Base-by-base conservation (phyloP, 768 basidiomycete species). In the Leccinum arenicola region DNA sequence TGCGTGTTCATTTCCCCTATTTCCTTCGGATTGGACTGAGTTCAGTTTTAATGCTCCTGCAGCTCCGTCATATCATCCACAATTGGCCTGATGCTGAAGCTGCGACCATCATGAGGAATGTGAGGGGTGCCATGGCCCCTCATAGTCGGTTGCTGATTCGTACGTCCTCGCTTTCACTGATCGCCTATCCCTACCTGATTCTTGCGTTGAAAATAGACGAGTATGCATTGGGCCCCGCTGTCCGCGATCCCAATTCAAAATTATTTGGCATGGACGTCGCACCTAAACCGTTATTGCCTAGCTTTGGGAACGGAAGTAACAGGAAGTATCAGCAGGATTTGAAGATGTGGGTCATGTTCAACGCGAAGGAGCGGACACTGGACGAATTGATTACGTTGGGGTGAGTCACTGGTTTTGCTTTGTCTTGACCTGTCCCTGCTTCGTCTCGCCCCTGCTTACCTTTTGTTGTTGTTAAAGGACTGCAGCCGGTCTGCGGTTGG, bases 251-350 rank as follows among this genome's bases (percentile, higher is more conserved):
- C 14, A 54, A 33, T 29, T 29, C 50, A 4, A 54, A 59, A 12
- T 59, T 54, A 11, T 59, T 52, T 33, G 60, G 57, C 40, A 40
- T 61, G 69, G 67, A 68, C 6, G 52, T 64, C 59, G 80, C 78
- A 2, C 80, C 80, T 0, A 74, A 76, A 55, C 82, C 80, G 0
- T 68, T 84, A 51, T 70, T 82, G 1, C 74, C 81, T 5, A 82
- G 80, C 64, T 82, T 76, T 52, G 80, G 79, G 25, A 71, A 75
- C 7, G 81, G 78, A 2, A 70, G 68, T 43, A 66, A 77, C 38
- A 67, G 75, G 6, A 68, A 69, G 31, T 82, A 82, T 60, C 67
- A 77, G 23, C 75, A 76, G 55, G 82, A 83, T 55, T 50, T 82
- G 43, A 75, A 73, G 52, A 80, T 83, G 81, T 76, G 81, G 75